Conservation (phyloP, 371 early-diverging fungal genomes). For the Lichtheimia ramosa region DNA sequence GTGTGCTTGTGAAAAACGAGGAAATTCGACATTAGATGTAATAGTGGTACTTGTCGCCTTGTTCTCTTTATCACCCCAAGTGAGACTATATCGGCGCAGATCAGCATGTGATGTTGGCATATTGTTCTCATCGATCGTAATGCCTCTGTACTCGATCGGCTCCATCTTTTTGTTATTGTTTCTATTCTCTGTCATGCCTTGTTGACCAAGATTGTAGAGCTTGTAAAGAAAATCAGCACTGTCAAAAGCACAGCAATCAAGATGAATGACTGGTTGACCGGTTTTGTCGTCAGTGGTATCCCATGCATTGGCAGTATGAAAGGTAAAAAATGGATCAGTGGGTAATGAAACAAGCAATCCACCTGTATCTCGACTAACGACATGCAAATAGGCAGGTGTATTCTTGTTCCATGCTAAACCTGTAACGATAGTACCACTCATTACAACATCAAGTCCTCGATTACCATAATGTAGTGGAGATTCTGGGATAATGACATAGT, state of each 20-base stretch:
- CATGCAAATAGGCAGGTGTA: slow-evolving; percentile 44
- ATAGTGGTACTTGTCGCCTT: slow-evolving; percentile 17
- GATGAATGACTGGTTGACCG: slow-evolving; percentile 22
- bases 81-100: slow-evolving; percentile 23
- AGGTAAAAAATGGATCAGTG: slow-evolving; percentile 46
- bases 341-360: slow-evolving; percentile 52
- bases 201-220: slow-evolving; percentile 22
- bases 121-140: neutral
- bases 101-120: slow-evolving; percentile 23
- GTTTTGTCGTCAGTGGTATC: slow-evolving; percentile 34
- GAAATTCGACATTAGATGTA: slow-evolving; percentile 51
- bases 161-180: slow-evolving; percentile 17
- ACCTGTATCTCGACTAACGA: slow-evolving; percentile 36
- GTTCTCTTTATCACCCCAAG: slow-evolving; percentile 13
- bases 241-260: slow-evolving; percentile 32
- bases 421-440: slow-evolving; percentile 39
- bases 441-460: slow-evolving; percentile 40
- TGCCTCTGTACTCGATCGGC: slow-evolving; percentile 16
- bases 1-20: slow-evolving; percentile 19
- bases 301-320: slow-evolving; percentile 56
- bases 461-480: slow-evolving; percentile 45
- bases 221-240: slow-evolving; percentile 35
- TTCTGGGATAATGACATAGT: slow-evolving; percentile 56
- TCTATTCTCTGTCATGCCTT: neutral
- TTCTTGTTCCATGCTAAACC: slow-evolving; percentile 39